A percentile compares a stretch with the other conserved stretches of the same genome.
These are phyloP conservation scores for Atalantia buxifolia DNA, from an alignment of 345 rosid genomes.

Conservation along the genomic window DNA sequence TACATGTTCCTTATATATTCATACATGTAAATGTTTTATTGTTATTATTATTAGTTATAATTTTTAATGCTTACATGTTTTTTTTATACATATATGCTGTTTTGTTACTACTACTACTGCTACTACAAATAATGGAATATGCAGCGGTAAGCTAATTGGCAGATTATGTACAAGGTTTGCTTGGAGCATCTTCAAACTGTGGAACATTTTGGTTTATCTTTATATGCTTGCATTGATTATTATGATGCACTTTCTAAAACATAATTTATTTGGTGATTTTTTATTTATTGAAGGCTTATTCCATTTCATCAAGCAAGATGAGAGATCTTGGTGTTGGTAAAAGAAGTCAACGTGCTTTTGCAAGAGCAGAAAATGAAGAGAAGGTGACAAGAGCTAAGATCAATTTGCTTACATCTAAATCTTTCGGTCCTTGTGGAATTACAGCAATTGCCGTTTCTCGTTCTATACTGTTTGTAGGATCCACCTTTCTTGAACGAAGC, in stretches of 20 bases:
- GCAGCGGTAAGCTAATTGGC: neutral
- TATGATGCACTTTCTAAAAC: neutral
- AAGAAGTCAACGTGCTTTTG: constrained; percentile 34
- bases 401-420: neutral
- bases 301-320: constrained; percentile 58
- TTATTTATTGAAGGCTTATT: constrained; percentile 47
- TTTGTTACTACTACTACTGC: too few species aligned
- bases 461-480: constrained; percentile 35
- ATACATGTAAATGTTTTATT: neutral
- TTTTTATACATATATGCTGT: too few species aligned
- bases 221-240: constrained; percentile 1
- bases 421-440: neutral
- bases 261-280: neutral
- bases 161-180: neutral
- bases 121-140: neutral
- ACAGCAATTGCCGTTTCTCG: neutral
- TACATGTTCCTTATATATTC: neutral
- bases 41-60: too few species aligned
- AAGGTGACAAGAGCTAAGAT: constrained; percentile 34
- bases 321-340: constrained; percentile 40
- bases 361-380: constrained; percentile 38
- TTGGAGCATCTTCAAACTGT: constrained; percentile 1
- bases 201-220: neutral
- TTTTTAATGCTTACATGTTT: too few species aligned
- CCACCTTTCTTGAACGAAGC: constrained; percentile 40